phyloP scores from a whole-genome alignment of 2,329 filamentous ascomycete genomes.

The Aureobasidium namibiae region DNA sequence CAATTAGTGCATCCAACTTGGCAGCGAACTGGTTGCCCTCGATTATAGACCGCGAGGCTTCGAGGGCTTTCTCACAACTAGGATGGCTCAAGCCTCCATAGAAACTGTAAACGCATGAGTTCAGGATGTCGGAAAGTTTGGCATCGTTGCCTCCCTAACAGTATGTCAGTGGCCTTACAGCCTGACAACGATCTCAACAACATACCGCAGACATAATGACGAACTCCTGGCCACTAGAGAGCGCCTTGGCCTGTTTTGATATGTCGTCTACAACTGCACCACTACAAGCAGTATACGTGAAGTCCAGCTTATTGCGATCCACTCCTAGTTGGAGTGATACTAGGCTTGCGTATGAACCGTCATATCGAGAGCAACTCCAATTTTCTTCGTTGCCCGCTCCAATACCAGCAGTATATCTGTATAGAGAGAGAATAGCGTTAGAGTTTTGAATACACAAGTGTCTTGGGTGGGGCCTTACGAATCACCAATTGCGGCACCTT shows the following conservation, averaged over 20 bases:
- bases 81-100: background rate
- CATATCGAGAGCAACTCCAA: background rate
- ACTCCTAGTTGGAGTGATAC: background rate
- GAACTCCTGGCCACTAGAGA: background rate
- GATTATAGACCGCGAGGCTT: background rate
- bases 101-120: background rate
- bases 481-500: background rate
- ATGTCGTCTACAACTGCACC: background rate
- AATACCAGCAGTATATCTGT: background rate
- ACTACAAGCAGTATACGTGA: background rate
- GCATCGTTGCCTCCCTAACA: background rate
- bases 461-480: too few relatives aligned
- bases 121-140: background rate
- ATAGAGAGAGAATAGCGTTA: too few relatives aligned
- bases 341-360: background rate
- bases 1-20: background rate
- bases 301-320: background rate
- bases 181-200: background rate
- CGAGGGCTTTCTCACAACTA: background rate
- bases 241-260: background rate
- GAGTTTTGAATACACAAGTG: too few relatives aligned
- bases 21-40: background rate
- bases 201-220: background rate
- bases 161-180: background rate
- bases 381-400: background rate